Base-by-base conservation (phyloP, 73 alveolate genomes). In the Tetrahymena borealis region DNA sequence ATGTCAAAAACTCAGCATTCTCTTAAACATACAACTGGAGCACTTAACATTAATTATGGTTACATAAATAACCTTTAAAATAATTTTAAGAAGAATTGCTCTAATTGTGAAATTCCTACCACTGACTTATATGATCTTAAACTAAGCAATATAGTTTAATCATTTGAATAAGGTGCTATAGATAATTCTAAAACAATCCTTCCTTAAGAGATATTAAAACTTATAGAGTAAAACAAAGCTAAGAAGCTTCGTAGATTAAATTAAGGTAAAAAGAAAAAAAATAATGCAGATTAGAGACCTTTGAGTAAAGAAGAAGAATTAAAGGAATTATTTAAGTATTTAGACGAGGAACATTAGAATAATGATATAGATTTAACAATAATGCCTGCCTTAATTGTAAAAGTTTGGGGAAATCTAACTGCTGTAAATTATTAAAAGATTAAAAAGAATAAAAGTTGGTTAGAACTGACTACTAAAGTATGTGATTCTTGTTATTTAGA, bases 301-400 rank as follows among this genome's bases (percentile, higher is more conserved):
- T 39, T 78, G 35, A 78, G 78, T 38, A 91, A 78, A 38, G 90
- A 92, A 31, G 95, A 78, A 35, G 95, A 92, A 36, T 78, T 92
- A 35, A 39, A 92, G 78, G 95, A 92, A 38, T 78, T 92, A n/a
- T 92, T 91, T 78, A 38, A 91, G 78, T 92, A 60, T 36, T 32
- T 92, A 28, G 95, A 92, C 40, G 95, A 92, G 43, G 95, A 92
- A 79, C 90, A 92, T 39, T 78, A 92, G 39, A 91, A 92, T 92
- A 78, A 90, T 13, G 90, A 92, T 78, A 60, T 92, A 15, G 90
- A 92, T 41, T 92, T 92, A 78, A 92, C 77, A 33, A 36, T 79
- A 37, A 91, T 92, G 60, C 95, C 95, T n/a, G 95, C 95, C 33
- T 78, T 92, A 24, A 92, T 92, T 12, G 40, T 92, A 28, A 92